These are phyloP conservation scores for Taxillus chinensis DNA, from an alignment of 164 flowering plant genomes.

Conservation along the genomic window DNA sequence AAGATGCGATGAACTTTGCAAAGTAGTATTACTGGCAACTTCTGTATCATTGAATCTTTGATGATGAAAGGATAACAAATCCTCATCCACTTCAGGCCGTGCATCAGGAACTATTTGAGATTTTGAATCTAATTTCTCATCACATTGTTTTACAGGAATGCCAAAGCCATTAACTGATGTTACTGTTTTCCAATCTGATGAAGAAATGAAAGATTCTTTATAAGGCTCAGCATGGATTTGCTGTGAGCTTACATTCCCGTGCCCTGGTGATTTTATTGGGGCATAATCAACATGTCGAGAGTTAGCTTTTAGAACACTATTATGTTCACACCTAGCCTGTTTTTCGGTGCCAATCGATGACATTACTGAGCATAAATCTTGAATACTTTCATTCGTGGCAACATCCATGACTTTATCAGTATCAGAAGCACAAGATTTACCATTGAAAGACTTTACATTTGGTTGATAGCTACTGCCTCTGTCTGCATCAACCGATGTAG, in stretches of 20 bases:
- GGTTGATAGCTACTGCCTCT: constrained; percentile 5
- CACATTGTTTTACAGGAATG: constrained; percentile 13
- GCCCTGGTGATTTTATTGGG: constrained; percentile 9
- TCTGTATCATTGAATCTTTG: constrained; percentile 51
- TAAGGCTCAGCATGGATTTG: constrained; percentile 12
- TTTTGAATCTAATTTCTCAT: constrained; percentile 16
- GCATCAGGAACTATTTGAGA: constrained; percentile 9
- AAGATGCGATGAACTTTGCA: constrained; percentile 7
- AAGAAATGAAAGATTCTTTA: constrained; percentile 14
- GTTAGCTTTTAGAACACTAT: constrained; percentile 12
- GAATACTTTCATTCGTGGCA: constrained; percentile 13
- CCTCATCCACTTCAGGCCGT: not conserved
- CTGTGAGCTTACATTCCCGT: constrained; percentile 10
- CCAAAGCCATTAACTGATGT: constrained; percentile 1
- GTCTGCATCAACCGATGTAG: constrained; percentile 10
- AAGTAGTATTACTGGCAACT: constrained; percentile 18
- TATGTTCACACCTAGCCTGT: constrained; percentile 9
- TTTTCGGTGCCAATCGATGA: constrained; percentile 20
- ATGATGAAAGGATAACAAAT: constrained; percentile 22
- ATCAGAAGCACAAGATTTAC: constrained; percentile 10
- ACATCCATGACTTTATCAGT: constrained; percentile 10
- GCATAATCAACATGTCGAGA: constrained; percentile 10
- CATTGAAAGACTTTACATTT: constrained; percentile 4
- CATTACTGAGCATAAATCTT: constrained; percentile 21
- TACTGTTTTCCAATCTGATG: constrained; percentile 7